Conservation (phyloP, 2,329 filamentous ascomycete genomes). For the Epichloe gansuensis region DNA sequence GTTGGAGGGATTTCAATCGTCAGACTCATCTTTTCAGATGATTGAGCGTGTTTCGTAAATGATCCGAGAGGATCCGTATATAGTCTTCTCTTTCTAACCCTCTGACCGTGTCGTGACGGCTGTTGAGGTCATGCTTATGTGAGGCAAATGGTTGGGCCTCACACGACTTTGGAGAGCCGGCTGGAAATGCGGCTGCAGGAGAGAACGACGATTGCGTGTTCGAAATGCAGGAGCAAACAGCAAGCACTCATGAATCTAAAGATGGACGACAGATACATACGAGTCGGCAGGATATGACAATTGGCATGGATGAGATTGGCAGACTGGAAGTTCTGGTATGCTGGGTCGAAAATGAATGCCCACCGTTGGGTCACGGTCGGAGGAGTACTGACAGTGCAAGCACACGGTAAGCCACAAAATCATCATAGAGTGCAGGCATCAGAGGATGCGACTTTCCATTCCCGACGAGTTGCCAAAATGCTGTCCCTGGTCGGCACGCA, state of each 20-base stretch:
- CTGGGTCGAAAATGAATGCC: background rate
- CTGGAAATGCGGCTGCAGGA: background rate
- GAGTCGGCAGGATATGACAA: background rate
- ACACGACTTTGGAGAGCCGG: background rate
- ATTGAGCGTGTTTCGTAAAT: constrained; percentile 20
- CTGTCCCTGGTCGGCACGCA: background rate
- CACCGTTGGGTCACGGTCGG: background rate
- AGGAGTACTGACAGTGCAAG: background rate
- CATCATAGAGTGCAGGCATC: constrained; percentile 1
- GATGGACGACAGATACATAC: background rate
- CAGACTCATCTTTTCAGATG: background rate
- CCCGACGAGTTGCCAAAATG: background rate
- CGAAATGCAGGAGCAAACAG: background rate
- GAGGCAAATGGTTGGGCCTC: background rate
- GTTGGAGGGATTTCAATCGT: background rate
- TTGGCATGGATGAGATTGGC: background rate
- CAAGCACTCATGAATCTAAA: background rate
- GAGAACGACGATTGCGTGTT: background rate
- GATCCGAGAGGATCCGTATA: constrained; percentile 25
- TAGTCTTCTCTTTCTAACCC: constrained; percentile 14
- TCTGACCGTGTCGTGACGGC: constrained; percentile 1
- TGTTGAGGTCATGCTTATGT: background rate
- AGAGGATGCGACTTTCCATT: background rate
- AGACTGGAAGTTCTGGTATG: background rate
- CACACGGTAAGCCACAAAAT: background rate